These are phyloP conservation scores for Diplodia corticola DNA, from an alignment of 2,329 filamentous ascomycete species.

Conservation along the genomic window DNA sequence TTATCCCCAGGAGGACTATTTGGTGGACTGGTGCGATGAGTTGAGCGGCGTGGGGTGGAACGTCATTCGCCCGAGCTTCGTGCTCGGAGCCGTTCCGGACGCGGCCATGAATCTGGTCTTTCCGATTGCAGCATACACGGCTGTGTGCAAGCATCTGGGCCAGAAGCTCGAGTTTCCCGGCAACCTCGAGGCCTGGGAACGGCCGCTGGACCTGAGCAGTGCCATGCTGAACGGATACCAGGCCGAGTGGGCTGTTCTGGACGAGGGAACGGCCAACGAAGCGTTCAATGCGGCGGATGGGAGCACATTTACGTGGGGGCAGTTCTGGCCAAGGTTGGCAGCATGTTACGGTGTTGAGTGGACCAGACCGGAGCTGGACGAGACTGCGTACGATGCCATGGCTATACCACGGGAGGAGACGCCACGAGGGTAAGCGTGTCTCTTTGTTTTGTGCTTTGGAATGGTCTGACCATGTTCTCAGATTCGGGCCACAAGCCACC, in stretches of 20 bases:
- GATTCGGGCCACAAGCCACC: slow-evolving; percentile 41
- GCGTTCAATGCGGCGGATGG: slow-evolving; percentile 54
- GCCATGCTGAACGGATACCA: slow-evolving; percentile 53
- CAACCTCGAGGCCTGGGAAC: slow-evolving; percentile 49
- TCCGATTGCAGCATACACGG: slow-evolving; percentile 53
- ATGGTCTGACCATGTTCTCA: slow-evolving; percentile 3
- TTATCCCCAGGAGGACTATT: slow-evolving; percentile 55
- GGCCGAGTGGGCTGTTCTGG: slow-evolving; percentile 52
- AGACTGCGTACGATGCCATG: slow-evolving; percentile 27
- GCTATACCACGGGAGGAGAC: slow-evolving; percentile 33
- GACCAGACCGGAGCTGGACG: slow-evolving; percentile 32
- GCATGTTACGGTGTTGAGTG: slow-evolving; percentile 47
- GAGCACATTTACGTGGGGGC: slow-evolving; percentile 49
- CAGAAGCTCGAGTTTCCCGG: slow-evolving; percentile 48
- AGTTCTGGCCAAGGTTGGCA: slow-evolving; percentile 51
- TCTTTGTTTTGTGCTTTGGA: background rate
- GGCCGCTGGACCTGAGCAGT: slow-evolving; percentile 44
- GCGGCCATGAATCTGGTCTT: slow-evolving; percentile 53
- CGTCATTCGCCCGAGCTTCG: slow-evolving; percentile 50
- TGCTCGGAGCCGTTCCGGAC: slow-evolving; percentile 52
- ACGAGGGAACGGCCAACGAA: slow-evolving; percentile 44
- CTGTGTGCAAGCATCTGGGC: slow-evolving; percentile 47
- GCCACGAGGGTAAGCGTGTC: slow-evolving; percentile 30
- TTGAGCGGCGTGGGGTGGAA: slow-evolving; percentile 45
- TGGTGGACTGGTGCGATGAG: slow-evolving; percentile 46